A percentile compares a stretch with the other conserved stretches of the same genome.
These are phyloP conservation scores for Zygosaccharomyces bailii DNA, from an alignment of 805 yeast species.

Conservation along the genomic window DNA sequence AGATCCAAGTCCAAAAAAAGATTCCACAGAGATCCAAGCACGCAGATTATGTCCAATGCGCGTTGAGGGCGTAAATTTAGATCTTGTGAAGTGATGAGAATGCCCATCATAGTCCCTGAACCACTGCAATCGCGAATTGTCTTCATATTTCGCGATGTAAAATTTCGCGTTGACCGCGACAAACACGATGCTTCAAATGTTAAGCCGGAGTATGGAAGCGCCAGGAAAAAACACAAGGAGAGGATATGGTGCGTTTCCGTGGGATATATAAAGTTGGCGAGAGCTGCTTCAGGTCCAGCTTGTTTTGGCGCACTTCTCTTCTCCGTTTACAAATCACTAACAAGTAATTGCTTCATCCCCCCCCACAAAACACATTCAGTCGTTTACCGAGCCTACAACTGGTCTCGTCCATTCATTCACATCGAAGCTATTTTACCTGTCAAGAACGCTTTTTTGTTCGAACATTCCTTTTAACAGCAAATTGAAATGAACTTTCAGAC, in stretches of 20 bases:
- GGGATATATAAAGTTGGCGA: slow-evolving; percentile 6
- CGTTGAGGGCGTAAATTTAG: background rate
- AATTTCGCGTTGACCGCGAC: slow-evolving; percentile 6
- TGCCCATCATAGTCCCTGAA: background rate
- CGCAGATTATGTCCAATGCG: background rate
- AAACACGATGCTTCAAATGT: slow-evolving; percentile 5
- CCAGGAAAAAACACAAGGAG: background rate
- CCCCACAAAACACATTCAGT: background rate
- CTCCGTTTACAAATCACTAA: background rate
- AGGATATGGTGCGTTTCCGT: background rate
- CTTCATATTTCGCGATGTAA: background rate
- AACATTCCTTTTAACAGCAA: slow-evolving; percentile 7
- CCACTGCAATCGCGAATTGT: background rate
- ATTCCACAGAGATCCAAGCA: background rate
- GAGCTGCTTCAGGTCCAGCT: background rate
- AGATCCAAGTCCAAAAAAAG: background rate
- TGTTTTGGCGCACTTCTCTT: background rate
- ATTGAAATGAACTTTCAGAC: slow-evolving; percentile 14
- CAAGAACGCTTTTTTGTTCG: background rate
- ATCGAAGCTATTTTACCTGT: background rate
- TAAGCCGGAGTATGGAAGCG: background rate
- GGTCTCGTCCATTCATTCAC: slow-evolving; percentile 30
- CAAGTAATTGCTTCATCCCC: background rate
- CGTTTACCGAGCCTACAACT: slow-evolving; percentile 18
- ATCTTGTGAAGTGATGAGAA: background rate